Percentiles rank a stretch among this genome's conserved stretches.
Evolutionary conservation across 2,329 filamentous ascomycete genomes (phyloP).

Genomic region (Aspergillus aculeatinus): DNA sequence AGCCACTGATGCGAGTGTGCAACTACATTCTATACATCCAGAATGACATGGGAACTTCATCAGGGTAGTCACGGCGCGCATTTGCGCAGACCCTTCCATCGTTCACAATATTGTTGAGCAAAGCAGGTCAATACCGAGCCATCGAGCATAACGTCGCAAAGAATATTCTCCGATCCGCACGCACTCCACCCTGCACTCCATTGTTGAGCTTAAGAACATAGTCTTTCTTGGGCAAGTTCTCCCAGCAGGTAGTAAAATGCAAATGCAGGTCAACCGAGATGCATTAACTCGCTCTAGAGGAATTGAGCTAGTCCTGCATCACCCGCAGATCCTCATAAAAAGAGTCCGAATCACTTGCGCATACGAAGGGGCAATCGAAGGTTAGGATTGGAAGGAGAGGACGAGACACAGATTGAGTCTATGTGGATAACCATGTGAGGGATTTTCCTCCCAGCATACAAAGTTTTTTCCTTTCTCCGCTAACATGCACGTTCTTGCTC

Average conservation of each 20-base stretch:
- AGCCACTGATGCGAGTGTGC: too few relatives aligned
- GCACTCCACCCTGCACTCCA: background rate
- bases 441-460: background rate
- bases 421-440: background rate
- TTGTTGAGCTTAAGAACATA: background rate
- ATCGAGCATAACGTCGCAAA: background rate
- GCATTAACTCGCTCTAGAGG: background rate
- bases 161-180: background rate
- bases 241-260: background rate
- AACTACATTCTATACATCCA: too few relatives aligned
- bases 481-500: background rate
- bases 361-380: background rate
- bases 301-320: background rate
- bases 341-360: background rate
- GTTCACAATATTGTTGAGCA: background rate
- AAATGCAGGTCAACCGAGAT: background rate
- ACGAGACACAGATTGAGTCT: background rate
- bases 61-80: too few relatives aligned
- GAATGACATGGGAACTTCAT: too few relatives aligned
- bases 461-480: background rate
- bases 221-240: background rate
- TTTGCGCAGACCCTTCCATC: too few relatives aligned
- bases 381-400: background rate
- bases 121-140: conserved; percentile 3
- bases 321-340: background rate